These are phyloP conservation scores for Diaporthe ilicicola DNA, from an alignment of 2,329 filamentous ascomycete species.

Conservation along the genomic window DNA sequence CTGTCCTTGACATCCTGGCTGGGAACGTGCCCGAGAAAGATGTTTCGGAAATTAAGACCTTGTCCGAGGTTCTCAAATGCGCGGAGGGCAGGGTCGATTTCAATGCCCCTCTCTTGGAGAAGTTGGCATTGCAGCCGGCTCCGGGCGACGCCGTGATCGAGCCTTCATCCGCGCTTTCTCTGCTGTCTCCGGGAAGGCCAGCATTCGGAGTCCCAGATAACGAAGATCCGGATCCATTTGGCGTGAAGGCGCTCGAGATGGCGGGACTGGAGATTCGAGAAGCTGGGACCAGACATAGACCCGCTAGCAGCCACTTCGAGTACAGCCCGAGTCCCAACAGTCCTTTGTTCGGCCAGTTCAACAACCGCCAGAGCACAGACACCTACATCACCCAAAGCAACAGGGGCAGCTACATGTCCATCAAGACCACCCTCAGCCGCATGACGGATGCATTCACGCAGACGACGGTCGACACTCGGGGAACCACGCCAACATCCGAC, in stretches of 20 bases:
- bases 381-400: conserved; percentile 64
- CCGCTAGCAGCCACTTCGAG: conserved; percentile 82
- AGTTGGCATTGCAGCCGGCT: conserved; percentile 70
- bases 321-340: conserved; percentile 81
- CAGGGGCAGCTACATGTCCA: conserved; percentile 79
- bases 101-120: conserved; percentile 72
- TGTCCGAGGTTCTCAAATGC: conserved; percentile 86
- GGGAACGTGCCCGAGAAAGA: conserved; percentile 62
- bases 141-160: conserved; percentile 76
- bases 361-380: conserved; percentile 73
- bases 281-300: conserved; percentile 79
- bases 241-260: conserved; percentile 88
- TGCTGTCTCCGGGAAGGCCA: conserved; percentile 47
- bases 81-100: conserved; percentile 85
- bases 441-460: conserved; percentile 76
- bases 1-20: conserved; percentile 65
- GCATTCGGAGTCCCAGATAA: conserved; percentile 80
- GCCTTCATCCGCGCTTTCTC: conserved; percentile 43
- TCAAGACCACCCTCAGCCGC: conserved; percentile 72
- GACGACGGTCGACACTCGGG: conserved; percentile 47
- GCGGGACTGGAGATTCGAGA: conserved; percentile 90
- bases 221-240: conserved; percentile 91
- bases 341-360: conserved; percentile 67
- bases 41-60: conserved; percentile 62
- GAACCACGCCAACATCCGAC: conserved; percentile 43